A percentile compares a stretch with the other conserved stretches of the same genome.
These are phyloP conservation scores for Eimeria falciformis DNA, from an alignment of 169 alveolate species.

Conservation along the genomic window DNA sequence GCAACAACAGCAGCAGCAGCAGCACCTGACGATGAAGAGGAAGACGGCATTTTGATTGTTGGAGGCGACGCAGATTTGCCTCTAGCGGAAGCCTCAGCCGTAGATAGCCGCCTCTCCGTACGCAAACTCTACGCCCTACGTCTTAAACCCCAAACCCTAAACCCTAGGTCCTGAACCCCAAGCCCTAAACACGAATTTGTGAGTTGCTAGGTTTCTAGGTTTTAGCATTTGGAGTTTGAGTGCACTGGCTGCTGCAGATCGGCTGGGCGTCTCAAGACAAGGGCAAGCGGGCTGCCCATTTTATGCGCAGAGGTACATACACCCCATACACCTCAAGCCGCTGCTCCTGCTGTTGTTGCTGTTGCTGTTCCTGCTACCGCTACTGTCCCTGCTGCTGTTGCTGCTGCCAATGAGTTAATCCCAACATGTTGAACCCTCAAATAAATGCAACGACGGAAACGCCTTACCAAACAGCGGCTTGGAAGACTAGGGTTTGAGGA, in stretches of 20 bases:
- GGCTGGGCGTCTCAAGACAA: neutral
- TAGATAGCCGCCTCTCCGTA: too few species aligned
- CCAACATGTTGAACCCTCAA: too few species aligned
- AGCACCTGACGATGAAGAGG: neutral
- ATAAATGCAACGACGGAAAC: too few species aligned
- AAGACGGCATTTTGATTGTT: neutral
- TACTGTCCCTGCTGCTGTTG: neutral
- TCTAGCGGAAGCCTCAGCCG: too few species aligned
- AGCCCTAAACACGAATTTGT: too few species aligned
- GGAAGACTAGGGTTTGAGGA: too few species aligned
- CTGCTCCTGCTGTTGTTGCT: neutral
- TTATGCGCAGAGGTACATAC: neutral
- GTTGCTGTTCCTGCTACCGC: neutral
- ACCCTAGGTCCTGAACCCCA: too few species aligned
- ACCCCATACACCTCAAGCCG: neutral
- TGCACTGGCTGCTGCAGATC: neutral
- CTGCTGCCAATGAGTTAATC: too few species aligned
- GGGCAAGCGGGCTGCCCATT: neutral
- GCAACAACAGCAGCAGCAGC: conserved; percentile 11
- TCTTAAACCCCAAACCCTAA: too few species aligned
- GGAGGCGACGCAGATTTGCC: neutral
- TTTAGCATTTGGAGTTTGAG: neutral
- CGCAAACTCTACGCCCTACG: neutral
- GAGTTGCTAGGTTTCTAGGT: too few species aligned
- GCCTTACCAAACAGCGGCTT: too few species aligned